phyloP scores from a whole-genome alignment of 164 flowering plant genomes.

The Magnolia officinalis region DNA sequence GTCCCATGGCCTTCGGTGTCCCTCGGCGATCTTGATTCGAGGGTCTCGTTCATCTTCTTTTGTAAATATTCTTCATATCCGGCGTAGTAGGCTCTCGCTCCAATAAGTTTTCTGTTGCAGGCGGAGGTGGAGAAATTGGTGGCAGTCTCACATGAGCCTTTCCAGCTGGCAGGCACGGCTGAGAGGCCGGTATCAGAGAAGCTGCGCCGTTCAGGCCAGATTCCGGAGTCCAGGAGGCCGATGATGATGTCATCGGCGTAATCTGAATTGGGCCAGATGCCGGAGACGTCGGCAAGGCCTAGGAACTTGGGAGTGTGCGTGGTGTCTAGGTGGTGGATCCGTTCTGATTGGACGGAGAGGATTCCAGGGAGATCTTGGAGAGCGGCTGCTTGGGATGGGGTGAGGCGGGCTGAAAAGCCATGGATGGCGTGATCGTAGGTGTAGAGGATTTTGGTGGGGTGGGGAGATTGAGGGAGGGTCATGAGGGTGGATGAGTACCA shows the following conservation, averaged over 20 bases:
- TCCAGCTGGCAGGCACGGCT: slow-evolving; percentile 54
- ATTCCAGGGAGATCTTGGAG: slow-evolving; percentile 48
- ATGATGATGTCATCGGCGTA: slow-evolving; percentile 67
- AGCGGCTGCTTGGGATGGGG: slow-evolving; percentile 41
- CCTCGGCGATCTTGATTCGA: slow-evolving; percentile 60
- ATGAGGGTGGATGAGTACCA: slow-evolving; percentile 25
- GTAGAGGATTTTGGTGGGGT: slow-evolving; percentile 19
- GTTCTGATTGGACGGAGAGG: slow-evolving; percentile 54
- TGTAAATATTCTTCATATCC: slow-evolving; percentile 45
- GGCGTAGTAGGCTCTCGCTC: slow-evolving; percentile 54
- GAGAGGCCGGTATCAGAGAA: slow-evolving; percentile 54
- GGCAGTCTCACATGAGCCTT: slow-evolving; percentile 48
- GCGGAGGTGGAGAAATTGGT: slow-evolving; percentile 40
- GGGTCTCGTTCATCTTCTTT: slow-evolving; percentile 27
- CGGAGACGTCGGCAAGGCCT: slow-evolving; percentile 44
- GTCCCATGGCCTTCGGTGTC: slow-evolving; percentile 95
- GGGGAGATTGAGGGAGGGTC: slow-evolving; percentile 13
- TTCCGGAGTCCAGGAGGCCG: slow-evolving; percentile 83
- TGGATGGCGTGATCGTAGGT: slow-evolving; percentile 45
- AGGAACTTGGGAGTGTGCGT: slow-evolving; percentile 74
- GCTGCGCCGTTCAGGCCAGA: slow-evolving; percentile 76
- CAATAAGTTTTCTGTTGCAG: slow-evolving; percentile 75
- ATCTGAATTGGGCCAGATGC: slow-evolving; percentile 66
- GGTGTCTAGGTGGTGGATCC: slow-evolving; percentile 51
- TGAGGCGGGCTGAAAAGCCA: slow-evolving; percentile 75